These are phyloP conservation scores for Lojkania enalia DNA, from an alignment of 2,329 filamentous ascomycete species.

Conservation along the genomic window DNA sequence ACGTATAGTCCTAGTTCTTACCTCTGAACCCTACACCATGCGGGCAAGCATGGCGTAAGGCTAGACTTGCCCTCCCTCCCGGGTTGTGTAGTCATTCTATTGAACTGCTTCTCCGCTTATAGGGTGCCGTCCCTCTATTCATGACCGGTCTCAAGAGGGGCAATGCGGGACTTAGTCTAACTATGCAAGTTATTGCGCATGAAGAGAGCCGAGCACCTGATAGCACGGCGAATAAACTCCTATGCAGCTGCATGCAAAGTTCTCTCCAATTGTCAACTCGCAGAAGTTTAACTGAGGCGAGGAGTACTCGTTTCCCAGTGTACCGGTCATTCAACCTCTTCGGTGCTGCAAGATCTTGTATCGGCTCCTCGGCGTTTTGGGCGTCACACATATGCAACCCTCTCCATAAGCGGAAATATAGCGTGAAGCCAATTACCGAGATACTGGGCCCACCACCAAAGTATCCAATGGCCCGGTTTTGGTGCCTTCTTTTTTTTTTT, in stretches of 20 bases:
- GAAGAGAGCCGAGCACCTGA: no score
- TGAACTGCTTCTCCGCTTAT: no score
- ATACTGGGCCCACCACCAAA: slow-evolving; percentile 13
- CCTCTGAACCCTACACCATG: slow-evolving; percentile 3
- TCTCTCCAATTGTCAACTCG: not conserved
- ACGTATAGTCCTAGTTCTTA: no score
- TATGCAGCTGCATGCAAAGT: not conserved
- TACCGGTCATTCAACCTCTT: no score
- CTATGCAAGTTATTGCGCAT: no score
- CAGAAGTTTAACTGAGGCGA: not conserved
- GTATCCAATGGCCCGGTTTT: not conserved
- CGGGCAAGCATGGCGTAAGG: not conserved
- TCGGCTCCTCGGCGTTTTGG: not conserved
- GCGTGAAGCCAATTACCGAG: slow-evolving; percentile 24
- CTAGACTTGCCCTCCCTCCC: slow-evolving; percentile 3
- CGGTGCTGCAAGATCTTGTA: no score
- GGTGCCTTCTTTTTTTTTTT: no score
- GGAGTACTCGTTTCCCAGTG: not conserved
- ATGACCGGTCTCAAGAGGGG: no score
- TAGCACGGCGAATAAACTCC: not conserved
- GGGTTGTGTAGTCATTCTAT: no score
- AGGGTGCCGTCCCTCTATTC: no score
- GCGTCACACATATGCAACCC: not conserved
- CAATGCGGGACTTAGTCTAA: no score
- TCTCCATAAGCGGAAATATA: slow-evolving; percentile 1